Percentiles rank a stretch among this genome's conserved stretches.
Conservation (phyloP, 148 eudicot genomes). For the Rhododendron kiyosumense region DNA sequence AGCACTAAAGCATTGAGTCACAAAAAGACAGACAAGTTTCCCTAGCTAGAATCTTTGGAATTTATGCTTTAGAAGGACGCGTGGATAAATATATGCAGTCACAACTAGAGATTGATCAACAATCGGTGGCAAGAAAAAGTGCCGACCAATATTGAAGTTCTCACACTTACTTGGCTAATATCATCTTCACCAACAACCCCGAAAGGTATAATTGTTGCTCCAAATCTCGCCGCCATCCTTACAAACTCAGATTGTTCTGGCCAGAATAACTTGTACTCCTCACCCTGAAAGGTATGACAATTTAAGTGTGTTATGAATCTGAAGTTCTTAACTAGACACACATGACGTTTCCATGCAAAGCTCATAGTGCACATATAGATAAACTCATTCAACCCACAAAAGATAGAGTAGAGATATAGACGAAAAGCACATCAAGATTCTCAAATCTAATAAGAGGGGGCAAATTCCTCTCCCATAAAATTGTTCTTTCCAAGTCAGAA, state of each 20-base stretch:
- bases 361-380: not conserved
- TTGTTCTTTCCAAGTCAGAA: not conserved
- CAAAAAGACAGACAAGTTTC: not conserved
- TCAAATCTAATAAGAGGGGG: not conserved
- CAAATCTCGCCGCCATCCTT: conserved; percentile 73
- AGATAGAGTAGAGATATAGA: not conserved
- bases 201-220: conserved; percentile 80
- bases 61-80: not conserved
- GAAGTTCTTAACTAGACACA: not conserved
- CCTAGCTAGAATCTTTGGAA: not conserved
- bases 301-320: not conserved
- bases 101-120: not conserved
- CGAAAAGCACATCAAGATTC: not conserved
- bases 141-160: not conserved
- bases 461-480: not conserved
- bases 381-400: not conserved
- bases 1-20: not conserved
- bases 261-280: conserved; percentile 65
- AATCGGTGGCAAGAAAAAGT: not conserved
- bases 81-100: not conserved
- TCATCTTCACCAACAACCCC: conserved; percentile 87
- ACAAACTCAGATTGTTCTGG: conserved; percentile 76
- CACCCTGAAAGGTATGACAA: conserved; percentile 40
- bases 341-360: not conserved
- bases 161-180: conserved; percentile 43